Percentiles rank a stretch among this genome's conserved stretches.
Conservation (phyloP, 1,284 basidiomycete species). For the Melanopsichium pennsylvanicum region DNA sequence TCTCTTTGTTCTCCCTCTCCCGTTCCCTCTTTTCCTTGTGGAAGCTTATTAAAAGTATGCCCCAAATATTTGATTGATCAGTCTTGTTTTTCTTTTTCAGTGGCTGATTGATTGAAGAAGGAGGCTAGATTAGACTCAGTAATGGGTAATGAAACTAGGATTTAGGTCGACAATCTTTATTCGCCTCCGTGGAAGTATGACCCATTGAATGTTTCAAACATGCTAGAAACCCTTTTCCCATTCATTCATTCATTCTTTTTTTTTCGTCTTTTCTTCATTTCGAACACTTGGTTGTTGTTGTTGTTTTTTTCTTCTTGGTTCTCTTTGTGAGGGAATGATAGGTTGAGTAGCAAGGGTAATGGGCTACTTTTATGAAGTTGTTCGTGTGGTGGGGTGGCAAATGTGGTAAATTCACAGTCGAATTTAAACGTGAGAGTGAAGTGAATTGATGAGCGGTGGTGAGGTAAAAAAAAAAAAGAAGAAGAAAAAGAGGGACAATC, state of each 20-base stretch:
- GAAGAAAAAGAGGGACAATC: not conserved
- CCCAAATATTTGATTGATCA: slow-evolving; percentile 61
- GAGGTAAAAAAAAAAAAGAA: too few relatives aligned
- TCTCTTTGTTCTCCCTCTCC: not conserved
- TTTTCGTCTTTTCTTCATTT: not conserved
- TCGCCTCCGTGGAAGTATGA: slow-evolving; percentile 24
- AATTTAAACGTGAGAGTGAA: too few relatives aligned
- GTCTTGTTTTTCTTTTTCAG: slow-evolving; percentile 34
- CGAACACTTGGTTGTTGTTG: too few relatives aligned
- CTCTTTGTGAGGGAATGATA: too few relatives aligned
- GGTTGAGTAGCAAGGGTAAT: too few relatives aligned
- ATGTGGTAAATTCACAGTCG: too few relatives aligned
- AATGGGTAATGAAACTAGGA: slow-evolving; percentile 26
- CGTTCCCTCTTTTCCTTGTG: not conserved
- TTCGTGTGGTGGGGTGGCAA: too few relatives aligned
- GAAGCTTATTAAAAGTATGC: not conserved
- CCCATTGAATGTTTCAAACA: slow-evolving; percentile 47
- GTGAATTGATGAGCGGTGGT: too few relatives aligned
- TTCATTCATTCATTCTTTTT: not conserved
- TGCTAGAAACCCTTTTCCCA: not conserved
- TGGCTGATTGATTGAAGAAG: slow-evolving; percentile 61
- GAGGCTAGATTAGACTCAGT: slow-evolving; percentile 42
- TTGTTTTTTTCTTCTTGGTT: too few relatives aligned
- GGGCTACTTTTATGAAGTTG: too few relatives aligned
- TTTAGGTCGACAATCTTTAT: slow-evolving; percentile 28